Evolutionary conservation across 495 filamentous ascomycete species (phyloP).

Genomic region (Sordaria brevicollis): DNA sequence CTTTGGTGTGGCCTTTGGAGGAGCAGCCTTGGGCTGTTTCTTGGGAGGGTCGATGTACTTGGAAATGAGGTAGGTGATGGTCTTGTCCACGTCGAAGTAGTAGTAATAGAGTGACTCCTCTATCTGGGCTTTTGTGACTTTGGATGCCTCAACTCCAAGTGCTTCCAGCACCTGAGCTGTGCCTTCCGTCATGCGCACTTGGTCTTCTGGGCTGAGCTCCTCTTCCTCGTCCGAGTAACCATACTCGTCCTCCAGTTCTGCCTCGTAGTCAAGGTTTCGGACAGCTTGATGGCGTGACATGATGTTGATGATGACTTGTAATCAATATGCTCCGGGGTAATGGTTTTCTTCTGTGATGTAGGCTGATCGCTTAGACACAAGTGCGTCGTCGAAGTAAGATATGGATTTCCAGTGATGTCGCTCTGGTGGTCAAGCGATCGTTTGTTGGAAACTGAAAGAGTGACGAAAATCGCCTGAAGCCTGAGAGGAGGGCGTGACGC

Average conservation of each 20-base stretch:
- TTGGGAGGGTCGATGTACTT: conserved; percentile 34
- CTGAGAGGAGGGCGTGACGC: neutral
- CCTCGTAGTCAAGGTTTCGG: conserved; percentile 49
- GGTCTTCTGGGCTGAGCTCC: conserved; percentile 51
- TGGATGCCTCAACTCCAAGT: conserved; percentile 39
- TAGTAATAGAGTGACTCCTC: conserved; percentile 91
- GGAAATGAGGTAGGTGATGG: conserved; percentile 66
- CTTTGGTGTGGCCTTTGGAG: conserved; percentile 24
- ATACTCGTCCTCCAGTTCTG: conserved; percentile 53
- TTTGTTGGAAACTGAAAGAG: neutral
- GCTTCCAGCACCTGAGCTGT: conserved; percentile 43
- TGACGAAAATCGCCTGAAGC: neutral
- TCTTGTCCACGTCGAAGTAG: conserved; percentile 84
- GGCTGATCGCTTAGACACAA: neutral
- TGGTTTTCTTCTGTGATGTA: neutral
- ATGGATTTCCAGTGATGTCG: neutral
- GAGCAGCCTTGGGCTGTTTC: conserved; percentile 12
- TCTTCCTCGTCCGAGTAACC: conserved; percentile 34
- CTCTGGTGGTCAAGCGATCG: neutral
- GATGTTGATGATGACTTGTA: conserved; percentile 9
- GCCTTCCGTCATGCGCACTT: conserved; percentile 43
- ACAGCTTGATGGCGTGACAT: conserved; percentile 57
- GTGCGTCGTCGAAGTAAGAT: neutral
- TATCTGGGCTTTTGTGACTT: conserved; percentile 59
- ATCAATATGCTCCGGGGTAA: neutral